Evolutionary conservation across 352 stramenopile species (phyloP), one percentile per base, ranked within the genome.

Genomic region (Phytophthora pisi): DNA sequence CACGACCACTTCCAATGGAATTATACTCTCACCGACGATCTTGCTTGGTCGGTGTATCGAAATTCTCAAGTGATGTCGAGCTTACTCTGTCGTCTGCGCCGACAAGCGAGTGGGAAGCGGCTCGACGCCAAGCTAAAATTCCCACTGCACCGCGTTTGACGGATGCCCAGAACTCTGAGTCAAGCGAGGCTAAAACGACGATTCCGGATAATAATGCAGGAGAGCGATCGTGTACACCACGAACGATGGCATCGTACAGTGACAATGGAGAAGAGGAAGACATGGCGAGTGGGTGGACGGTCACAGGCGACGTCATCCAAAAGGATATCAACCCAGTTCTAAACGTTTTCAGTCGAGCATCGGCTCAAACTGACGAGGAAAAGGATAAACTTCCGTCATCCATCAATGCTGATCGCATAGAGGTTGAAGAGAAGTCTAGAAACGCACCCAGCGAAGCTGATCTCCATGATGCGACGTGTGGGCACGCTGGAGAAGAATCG

Each of bases 41-140:
- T 16, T 89, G 80, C 46, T 68, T 92, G 10, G 81, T 86, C 23
- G 86, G 86, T 0, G 61, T 89, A 3, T 77, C 79, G 2, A 87
- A 75, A 23, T 91, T 91, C 38, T 72, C 74, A 5, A 61, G 43
- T 30, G 72, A 90, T 23, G 54, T 92, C 13, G 79, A 90, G 34
- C 45, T 92, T 57, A 66, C 51, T 18, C 30, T 89, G n/a, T 62
- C 74, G 11, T 23, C 75, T 24, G 55, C 62, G 4, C 62, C 70
- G 18, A 81, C 76, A 34, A 71, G 28, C 11, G 66, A 76, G 28
- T 88, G 80, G 80, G 68, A 85, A 64, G 57, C 43, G 24, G 80
- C 80, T 26, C 77, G 53, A 24, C 26, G 59, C 11, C 50, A 83
- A 36, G 65, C 72, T 9, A 68, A 79, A 28, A 72, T 88, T 34